A percentile compares a stretch with the other conserved stretches of the same genome.
These are phyloP conservation scores for Macrophomina pseudophaseolina DNA, from an alignment of 2,329 filamentous ascomycete genomes.

Conservation along the genomic window DNA sequence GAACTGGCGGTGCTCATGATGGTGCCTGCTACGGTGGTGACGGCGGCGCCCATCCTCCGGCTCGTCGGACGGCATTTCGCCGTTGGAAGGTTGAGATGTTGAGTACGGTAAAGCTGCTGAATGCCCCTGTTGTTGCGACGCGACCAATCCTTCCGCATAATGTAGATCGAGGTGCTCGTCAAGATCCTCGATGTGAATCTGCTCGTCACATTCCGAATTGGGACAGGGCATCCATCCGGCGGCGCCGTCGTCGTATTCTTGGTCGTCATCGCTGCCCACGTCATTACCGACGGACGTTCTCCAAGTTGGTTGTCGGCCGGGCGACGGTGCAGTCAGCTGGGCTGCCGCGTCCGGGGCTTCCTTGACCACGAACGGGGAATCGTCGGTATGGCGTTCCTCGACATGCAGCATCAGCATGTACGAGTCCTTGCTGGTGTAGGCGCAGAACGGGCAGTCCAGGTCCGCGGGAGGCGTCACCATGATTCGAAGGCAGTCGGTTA, in stretches of 20 bases:
- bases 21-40: not conserved
- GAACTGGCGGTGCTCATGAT: slow-evolving; percentile 28
- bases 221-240: slow-evolving; percentile 45
- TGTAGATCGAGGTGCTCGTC: slow-evolving; percentile 56
- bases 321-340: slow-evolving; percentile 33
- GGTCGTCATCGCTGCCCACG: slow-evolving; percentile 31
- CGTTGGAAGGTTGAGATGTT: slow-evolving; percentile 35
- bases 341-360: slow-evolving; percentile 28
- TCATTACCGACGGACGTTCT: slow-evolving; percentile 2
- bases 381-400: slow-evolving; percentile 45
- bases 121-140: slow-evolving; percentile 5
- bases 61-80: slow-evolving; percentile 33
- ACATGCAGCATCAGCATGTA: slow-evolving; percentile 48
- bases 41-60: slow-evolving; percentile 19
- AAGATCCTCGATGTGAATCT: slow-evolving; percentile 47
- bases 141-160: slow-evolving; percentile 45
- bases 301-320: not conserved
- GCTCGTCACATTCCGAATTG: slow-evolving; percentile 49
- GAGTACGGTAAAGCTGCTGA: slow-evolving; percentile 30
- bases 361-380: slow-evolving; percentile 44
- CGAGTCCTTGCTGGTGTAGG: slow-evolving; percentile 3
- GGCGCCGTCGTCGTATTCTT: slow-evolving; percentile 30
- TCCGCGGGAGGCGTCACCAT: slow-evolving; percentile 13
- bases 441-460: slow-evolving; percentile 24
- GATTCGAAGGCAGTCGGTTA: not conserved